phyloP scores from a whole-genome alignment of 306 rosid species.

The Citrullus amarus region DNA sequence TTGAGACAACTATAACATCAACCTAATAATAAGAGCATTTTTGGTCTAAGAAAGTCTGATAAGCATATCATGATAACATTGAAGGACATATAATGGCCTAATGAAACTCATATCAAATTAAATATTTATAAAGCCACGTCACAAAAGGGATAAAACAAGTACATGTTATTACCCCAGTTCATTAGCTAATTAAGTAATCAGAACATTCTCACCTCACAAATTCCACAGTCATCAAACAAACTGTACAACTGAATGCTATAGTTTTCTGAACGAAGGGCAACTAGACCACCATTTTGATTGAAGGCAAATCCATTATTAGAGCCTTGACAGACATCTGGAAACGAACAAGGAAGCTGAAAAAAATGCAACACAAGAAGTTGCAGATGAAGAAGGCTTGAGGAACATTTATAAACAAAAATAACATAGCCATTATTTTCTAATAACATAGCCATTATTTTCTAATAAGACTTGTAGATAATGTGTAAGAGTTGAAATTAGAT shows the following conservation, averaged over 20 bases:
- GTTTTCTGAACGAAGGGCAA: conserved; percentile 69
- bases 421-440: not conserved
- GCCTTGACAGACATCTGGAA: conserved; percentile 37
- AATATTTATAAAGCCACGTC: not conserved
- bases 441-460: not conserved
- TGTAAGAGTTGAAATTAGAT: not conserved
- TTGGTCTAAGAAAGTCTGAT: not conserved
- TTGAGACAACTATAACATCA: not conserved
- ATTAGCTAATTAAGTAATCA: not conserved
- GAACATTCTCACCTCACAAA: conserved; percentile 55
- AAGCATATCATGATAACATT: not conserved
- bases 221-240: conserved; percentile 67
- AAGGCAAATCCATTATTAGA: conserved; percentile 46
- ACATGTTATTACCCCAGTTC: not conserved
- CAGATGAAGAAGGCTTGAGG: conserved; percentile 7
- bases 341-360: conserved; percentile 55
- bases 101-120: not conserved
- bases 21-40: not conserved
- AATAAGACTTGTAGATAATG: not conserved
- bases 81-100: not conserved
- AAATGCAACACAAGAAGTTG: not conserved
- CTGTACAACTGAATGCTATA: conserved; percentile 78
- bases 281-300: conserved; percentile 53
- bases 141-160: not conserved
- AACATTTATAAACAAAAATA: not conserved